Conservation (phyloP, 345 rosid genomes). For the Lepidium sativum region DNA sequence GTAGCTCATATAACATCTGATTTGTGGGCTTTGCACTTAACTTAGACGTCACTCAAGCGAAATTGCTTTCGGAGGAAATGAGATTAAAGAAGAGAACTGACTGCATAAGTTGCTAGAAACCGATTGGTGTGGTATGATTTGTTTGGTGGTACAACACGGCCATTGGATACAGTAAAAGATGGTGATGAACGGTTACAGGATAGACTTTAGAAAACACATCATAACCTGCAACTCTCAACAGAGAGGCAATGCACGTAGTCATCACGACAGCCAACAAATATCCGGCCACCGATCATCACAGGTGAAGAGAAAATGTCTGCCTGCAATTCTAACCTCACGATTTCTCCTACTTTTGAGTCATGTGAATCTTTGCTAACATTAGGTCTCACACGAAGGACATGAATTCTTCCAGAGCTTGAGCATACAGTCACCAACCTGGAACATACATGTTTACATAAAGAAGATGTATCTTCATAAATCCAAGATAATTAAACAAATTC, state of each 20-base stretch:
- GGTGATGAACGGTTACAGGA: too few relatives aligned
- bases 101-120: not conserved
- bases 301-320: constrained; percentile 90
- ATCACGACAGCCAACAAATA: constrained; percentile 88
- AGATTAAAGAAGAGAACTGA: constrained; percentile 38
- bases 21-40: constrained; percentile 48
- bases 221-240: constrained; percentile 17
- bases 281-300: constrained; percentile 79
- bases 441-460: not conserved
- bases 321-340: constrained; percentile 41
- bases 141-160: too few relatives aligned
- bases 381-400: constrained; percentile 40
- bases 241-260: constrained; percentile 66
- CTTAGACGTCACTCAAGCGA: constrained; percentile 48
- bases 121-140: too few relatives aligned
- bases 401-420: constrained; percentile 51
- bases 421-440: constrained; percentile 77
- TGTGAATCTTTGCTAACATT: constrained; percentile 15
- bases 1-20: constrained; percentile 52
- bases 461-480: not conserved
- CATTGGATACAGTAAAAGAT: too few relatives aligned
- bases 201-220: too few relatives aligned
- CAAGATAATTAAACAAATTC: not conserved
- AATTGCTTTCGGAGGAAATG: constrained; percentile 51
- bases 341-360: constrained; percentile 44